Conservation (phyloP, 1,284 basidiomycete species). For the Cutaneotrichosporon dermatis region DNA sequence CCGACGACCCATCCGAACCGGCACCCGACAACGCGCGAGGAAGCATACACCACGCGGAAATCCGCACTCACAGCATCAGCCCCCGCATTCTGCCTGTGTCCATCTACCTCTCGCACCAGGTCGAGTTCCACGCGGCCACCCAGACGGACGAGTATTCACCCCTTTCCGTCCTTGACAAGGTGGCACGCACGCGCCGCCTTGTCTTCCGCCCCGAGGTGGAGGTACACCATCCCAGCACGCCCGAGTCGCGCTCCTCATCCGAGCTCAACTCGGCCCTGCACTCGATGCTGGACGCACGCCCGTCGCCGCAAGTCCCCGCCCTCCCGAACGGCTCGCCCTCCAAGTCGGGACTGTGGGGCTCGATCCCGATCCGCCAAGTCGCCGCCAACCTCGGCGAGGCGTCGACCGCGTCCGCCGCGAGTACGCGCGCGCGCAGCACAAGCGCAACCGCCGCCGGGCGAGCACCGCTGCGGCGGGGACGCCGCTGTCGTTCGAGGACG, state of each 20-base stretch:
- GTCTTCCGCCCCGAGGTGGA: conserved; percentile 68
- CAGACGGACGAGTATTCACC: conserved; percentile 74
- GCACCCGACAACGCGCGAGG: conserved; percentile 42
- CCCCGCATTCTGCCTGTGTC: conserved; percentile 61
- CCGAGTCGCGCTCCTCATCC: conserved; percentile 58
- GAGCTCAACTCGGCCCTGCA: conserved; percentile 70
- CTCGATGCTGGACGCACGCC: conserved; percentile 57
- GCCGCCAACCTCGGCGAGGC: conserved; percentile 38
- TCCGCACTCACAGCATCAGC: conserved; percentile 64
- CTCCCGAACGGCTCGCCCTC: conserved; percentile 62
- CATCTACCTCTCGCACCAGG: conserved; percentile 75
- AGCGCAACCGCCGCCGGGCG: conserved; percentile 16
- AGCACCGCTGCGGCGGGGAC: conserved; percentile 16
- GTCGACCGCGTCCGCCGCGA: conserved; percentile 39
- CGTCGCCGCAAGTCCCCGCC: conserved; percentile 62
- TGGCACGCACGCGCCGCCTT: conserved; percentile 59
- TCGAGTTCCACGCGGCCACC: conserved; percentile 64
- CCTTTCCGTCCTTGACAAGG: conserved; percentile 62
- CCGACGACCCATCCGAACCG: too few relatives aligned
- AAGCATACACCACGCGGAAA: conserved; percentile 69
- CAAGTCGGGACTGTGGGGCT: conserved; percentile 27
- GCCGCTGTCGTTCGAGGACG: conserved; percentile 43
- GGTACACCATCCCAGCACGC: conserved; percentile 50
- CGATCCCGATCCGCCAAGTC: conserved; percentile 42
- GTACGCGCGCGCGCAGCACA: conserved; percentile 32